Base-by-base conservation (phyloP, 1,284 basidiomycete species). In the Apiotrichum brassicae region DNA sequence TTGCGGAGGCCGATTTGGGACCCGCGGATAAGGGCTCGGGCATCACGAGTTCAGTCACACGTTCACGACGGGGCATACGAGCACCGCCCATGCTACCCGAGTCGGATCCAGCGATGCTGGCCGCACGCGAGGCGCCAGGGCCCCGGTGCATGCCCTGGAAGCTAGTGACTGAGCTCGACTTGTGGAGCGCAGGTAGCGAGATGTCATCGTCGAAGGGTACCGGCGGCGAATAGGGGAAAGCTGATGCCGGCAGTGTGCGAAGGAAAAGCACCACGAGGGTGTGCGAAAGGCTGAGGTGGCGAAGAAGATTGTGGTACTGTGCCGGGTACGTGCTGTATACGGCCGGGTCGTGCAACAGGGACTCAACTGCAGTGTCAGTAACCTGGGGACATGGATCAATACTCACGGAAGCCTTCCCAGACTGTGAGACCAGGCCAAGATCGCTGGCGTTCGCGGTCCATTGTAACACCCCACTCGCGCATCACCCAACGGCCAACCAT, bases 401-500 rank as follows among this genome's bases (percentile, higher is more conserved):
- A 67, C 71, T 68, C 54, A 73, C 71, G 54, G 49, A 71, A 71
- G 3, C 72, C 72, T 46, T 74, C 72, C 72, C 72, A 74, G 2
- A 74, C 71, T 0, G 66, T 68, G 26, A 74, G 48, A 41, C 71
- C 71, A 2, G 72, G 72, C 71, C 72, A 72, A 22, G 57, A 63
- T 9, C 66, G 52, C 8, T 63, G 63, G 30, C 56, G 53, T 28
- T 64, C 61, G 5, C 53, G 42, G 18, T 62, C 65, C 1, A 68
- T 37, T 9, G 53, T 51, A 8, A 74, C 52, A 6, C 64, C 64
- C 72, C 72, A 74, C 46, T 71, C 68, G 34, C 54, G 43, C 53
- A 67, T 54, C 3, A 74, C 65, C 72, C 72, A 74, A 32, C 65
- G 50, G 4, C 72, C 72, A 6, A 72, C 65, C 28, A 62, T 56